Evolutionary conservation across 352 stramenopile species (phyloP).

Genomic region (Plasmopara muralis): DNA sequence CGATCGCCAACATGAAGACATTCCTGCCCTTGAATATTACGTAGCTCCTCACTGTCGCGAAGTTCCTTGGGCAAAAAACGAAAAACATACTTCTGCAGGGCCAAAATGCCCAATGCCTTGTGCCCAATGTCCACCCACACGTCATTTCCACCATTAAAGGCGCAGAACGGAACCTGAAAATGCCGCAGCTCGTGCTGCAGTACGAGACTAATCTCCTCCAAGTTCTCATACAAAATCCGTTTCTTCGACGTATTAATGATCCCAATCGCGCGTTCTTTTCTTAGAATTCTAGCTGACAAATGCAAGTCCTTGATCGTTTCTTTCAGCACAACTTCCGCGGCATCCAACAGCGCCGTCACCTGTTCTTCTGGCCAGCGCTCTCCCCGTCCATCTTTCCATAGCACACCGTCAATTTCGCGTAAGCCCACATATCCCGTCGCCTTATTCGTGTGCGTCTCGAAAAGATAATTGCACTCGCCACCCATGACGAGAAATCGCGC

Average conservation of each 20-base stretch:
- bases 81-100: constrained; percentile 85
- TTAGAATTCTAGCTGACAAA: constrained; percentile 80
- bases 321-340: constrained; percentile 60
- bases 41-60: constrained; percentile 47
- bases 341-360: constrained; percentile 83
- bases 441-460: constrained; percentile 54
- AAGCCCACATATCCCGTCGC: constrained; percentile 42
- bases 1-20: constrained; percentile 95
- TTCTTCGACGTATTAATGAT: constrained; percentile 85
- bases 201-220: constrained; percentile 92
- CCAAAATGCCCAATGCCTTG: constrained; percentile 91
- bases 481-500: constrained; percentile 90
- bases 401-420: constrained; percentile 49
- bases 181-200: constrained; percentile 84
- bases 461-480: constrained; percentile 95
- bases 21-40: constrained; percentile 68
- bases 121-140: constrained; percentile 96
- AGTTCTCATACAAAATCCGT: constrained; percentile 83
- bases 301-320: constrained; percentile 76
- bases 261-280: constrained; percentile 92
- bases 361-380: constrained; percentile 83
- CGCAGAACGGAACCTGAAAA: constrained; percentile 87
- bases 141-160: constrained; percentile 95
- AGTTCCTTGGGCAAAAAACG: constrained; percentile 72
- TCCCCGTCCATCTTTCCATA: constrained; percentile 77